Evolutionary conservation across 257 asterid species (phyloP).

Genomic region (Rhazya stricta): DNA sequence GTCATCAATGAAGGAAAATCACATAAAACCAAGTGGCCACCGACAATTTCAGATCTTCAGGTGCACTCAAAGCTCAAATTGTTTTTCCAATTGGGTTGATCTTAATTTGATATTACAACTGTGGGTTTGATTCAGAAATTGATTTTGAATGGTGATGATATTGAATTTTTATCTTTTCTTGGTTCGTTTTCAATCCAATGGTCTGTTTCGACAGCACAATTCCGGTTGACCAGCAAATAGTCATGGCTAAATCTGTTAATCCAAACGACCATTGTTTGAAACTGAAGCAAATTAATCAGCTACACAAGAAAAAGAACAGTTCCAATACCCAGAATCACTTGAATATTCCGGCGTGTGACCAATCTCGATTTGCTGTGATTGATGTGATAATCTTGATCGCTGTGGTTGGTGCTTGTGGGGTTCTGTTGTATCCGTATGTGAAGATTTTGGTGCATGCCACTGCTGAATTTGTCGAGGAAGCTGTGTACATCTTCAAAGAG

Average conservation of each 20-base stretch:
- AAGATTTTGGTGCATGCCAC: constrained; percentile 31
- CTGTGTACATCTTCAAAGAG: constrained; percentile 48
- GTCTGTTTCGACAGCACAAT: constrained; percentile 59
- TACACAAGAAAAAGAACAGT: constrained; percentile 33
- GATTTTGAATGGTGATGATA: constrained; percentile 28
- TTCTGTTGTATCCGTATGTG: constrained; percentile 60
- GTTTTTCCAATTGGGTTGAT: constrained; percentile 27
- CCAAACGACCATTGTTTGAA: constrained; percentile 45
- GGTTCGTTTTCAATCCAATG: constrained; percentile 50
- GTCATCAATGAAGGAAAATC: constrained; percentile 16
- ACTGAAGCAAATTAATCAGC: constrained; percentile 55
- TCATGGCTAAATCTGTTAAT: constrained; percentile 65
- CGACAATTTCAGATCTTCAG: constrained; percentile 32
- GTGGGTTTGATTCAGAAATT: constrained; percentile 29
- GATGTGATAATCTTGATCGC: constrained; percentile 74
- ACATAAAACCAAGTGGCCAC: constrained; percentile 13
- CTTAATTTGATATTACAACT: constrained; percentile 13
- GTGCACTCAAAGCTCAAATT: constrained; percentile 21
- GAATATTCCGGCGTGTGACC: constrained; percentile 63
- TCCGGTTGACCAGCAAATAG: constrained; percentile 54
- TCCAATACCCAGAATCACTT: constrained; percentile 34
- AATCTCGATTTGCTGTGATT: constrained; percentile 61
- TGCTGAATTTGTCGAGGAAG: constrained; percentile 43
- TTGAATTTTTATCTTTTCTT: constrained; percentile 28
- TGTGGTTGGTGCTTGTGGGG: constrained; percentile 65